These are phyloP conservation scores for Vitis vinifera DNA, from an alignment of 164 flowering plant genomes.

Conservation along the genomic window DNA sequence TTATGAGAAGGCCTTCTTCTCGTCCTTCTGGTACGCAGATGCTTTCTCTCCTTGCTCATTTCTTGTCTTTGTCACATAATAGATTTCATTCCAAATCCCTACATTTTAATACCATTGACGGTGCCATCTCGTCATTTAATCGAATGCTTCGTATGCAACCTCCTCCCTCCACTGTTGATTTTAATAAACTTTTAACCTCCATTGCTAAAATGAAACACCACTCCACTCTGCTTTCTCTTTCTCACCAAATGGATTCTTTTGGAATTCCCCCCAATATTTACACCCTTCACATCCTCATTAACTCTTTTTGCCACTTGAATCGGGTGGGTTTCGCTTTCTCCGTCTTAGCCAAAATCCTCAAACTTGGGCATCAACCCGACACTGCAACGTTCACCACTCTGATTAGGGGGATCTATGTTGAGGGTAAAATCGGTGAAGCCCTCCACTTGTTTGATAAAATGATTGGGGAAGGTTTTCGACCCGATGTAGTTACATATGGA, in stretches of 20 bases:
- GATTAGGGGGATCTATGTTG: constrained; percentile 7
- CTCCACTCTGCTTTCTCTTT: constrained; percentile 1
- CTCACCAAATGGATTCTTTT: neutral
- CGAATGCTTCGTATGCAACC: constrained; percentile 9
- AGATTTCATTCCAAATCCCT: no score
- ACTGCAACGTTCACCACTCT: neutral
- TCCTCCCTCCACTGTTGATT: constrained; percentile 3
- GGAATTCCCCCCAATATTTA: neutral
- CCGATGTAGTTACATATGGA: constrained; percentile 4
- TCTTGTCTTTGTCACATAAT: no score
- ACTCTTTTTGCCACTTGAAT: constrained; percentile 12
- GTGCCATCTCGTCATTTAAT: constrained; percentile 2
- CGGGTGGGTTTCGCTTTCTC: constrained; percentile 7
- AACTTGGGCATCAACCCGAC: constrained; percentile 3
- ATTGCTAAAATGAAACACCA: constrained; percentile 12
- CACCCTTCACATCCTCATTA: constrained; percentile 1
- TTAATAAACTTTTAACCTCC: neutral
- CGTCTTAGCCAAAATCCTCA: neutral
- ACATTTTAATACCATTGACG: neutral
- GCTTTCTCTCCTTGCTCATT: no score
- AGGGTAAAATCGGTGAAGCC: neutral
- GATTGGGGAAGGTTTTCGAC: no score
- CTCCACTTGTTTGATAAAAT: constrained; percentile 2
- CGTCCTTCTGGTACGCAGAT: no score
- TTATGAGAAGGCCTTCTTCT: no score